Evolutionary conservation across 192 early-diverging fungal genomes (phyloP), one percentile per base, ranked within the genome.

Genomic region (Coemansia furcata): DNA sequence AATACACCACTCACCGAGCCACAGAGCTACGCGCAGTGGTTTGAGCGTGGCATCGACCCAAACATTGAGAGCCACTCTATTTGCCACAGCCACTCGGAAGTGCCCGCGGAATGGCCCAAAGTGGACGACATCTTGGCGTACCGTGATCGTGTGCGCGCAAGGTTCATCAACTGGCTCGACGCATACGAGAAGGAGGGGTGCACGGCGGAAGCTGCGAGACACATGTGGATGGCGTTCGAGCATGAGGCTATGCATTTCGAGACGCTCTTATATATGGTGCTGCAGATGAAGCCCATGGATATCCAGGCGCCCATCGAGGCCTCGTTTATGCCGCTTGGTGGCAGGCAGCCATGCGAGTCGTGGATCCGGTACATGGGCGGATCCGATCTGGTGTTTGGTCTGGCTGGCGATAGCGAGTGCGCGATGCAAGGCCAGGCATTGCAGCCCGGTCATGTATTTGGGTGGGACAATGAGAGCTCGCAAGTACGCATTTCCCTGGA

Each of bases 21-120:
- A 7, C 58, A 55, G 17, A 49, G 73, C 10, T 97, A 86, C 80
- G 82, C 87, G 9, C 75, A 85, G 32, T 93, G 93, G 72, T 98
- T 98, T 88, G 93, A 98, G 83, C 91, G 95, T 14, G 95, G 95
- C 6, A 96, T 98, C 63, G 94, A 98, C 66, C 94, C 95, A 2
- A 91, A 92, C 63, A 79, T 94, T 62, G 90, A 94, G 15, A 86
- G 91, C 62, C 87, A 87, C 3, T 74, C 86, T 0, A 79, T 85
- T 9, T 92, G 90, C 79, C 88, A 98, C 73, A 72, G 84, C 4
- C 95, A 98, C 70, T 95, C 93, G 0, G 77, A 81, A 26, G 76
- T 89, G 0, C 89, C 90, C 0, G 70, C 84, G 8, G 62, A 74
- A 14, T 98, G 95, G 95, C 95, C 95, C 0, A 46, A 60, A 0